Evolutionary conservation across 1,139 yeast species (phyloP).

Genomic region (Sugiyamaella paludigena): DNA sequence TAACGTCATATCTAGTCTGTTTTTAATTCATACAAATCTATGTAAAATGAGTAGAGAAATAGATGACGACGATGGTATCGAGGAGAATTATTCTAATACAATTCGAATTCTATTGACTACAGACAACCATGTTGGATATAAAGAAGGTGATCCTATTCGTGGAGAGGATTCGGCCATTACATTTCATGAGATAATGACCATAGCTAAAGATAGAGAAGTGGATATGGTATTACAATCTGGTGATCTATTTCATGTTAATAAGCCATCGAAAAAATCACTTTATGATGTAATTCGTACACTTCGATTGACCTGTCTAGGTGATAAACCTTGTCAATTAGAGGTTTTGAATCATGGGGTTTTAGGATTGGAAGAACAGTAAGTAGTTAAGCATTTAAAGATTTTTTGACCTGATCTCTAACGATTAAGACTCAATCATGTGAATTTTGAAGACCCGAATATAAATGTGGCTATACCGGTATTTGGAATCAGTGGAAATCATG

Average conservation of each 20-base stretch:
- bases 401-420: neutral
- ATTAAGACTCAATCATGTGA: slow-evolving; percentile 55
- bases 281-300: slow-evolving; percentile 78
- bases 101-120: slow-evolving; percentile 80
- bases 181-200: slow-evolving; percentile 73
- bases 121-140: slow-evolving; percentile 94
- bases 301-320: slow-evolving; percentile 75
- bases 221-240: slow-evolving; percentile 94
- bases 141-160: slow-evolving; percentile 83
- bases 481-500: slow-evolving; percentile 95
- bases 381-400: too few species aligned
- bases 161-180: slow-evolving; percentile 90
- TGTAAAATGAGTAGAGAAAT: too few species aligned
- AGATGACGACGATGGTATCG: too few species aligned
- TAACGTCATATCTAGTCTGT: too few species aligned
- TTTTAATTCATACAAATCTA: too few species aligned
- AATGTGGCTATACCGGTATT: slow-evolving; percentile 91
- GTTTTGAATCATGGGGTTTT: slow-evolving; percentile 73
- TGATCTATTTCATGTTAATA: slow-evolving; percentile 85
- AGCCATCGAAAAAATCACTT: slow-evolving; percentile 82
- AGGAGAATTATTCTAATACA: slow-evolving; percentile 48
- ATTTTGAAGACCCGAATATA: slow-evolving; percentile 86
- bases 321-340: slow-evolving; percentile 83
- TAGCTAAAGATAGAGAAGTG: slow-evolving; percentile 68
- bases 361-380: slow-evolving; percentile 53